Evolutionary conservation across 2,329 filamentous ascomycete species (phyloP).

Genomic region (Rhinocladiella similis): DNA sequence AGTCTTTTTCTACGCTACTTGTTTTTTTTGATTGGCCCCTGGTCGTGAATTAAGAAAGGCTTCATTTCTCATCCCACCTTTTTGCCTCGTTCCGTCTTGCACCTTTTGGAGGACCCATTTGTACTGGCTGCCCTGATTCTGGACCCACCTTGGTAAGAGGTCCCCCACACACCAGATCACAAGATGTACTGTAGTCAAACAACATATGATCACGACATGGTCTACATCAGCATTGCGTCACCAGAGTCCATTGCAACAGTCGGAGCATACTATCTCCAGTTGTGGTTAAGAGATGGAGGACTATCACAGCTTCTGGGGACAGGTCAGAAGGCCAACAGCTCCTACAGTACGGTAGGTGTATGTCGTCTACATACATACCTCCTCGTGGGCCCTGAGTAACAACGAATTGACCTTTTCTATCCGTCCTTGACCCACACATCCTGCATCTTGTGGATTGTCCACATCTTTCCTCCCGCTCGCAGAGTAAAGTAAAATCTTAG

Average conservation of each 20-base stretch:
- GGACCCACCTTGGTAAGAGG: not conserved
- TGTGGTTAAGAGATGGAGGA: no score
- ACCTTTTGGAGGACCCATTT: no score
- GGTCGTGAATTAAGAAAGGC: not conserved
- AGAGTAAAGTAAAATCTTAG: not conserved
- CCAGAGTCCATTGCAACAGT: no score
- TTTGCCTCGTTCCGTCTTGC: not conserved
- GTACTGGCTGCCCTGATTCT: conserved; percentile 4
- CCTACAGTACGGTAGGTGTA: no score
- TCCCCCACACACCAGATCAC: conserved; percentile 11
- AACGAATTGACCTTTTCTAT: no score
- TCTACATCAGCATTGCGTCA: not conserved
- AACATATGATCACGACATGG: not conserved
- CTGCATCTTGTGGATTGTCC: not conserved
- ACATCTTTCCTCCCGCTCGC: not conserved
- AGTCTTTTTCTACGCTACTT: not conserved
- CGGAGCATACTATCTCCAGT: no score
- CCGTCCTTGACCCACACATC: no score
- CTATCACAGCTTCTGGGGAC: no score
- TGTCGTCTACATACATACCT: no score
- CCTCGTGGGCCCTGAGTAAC: no score
- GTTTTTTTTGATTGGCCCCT: conserved; percentile 16
- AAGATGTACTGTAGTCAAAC: not conserved
- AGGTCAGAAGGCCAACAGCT: no score
- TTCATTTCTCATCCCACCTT: not conserved